phyloP scores from a whole-genome alignment of 2,329 filamentous ascomycete species.

The Penicillium sumatraense region DNA sequence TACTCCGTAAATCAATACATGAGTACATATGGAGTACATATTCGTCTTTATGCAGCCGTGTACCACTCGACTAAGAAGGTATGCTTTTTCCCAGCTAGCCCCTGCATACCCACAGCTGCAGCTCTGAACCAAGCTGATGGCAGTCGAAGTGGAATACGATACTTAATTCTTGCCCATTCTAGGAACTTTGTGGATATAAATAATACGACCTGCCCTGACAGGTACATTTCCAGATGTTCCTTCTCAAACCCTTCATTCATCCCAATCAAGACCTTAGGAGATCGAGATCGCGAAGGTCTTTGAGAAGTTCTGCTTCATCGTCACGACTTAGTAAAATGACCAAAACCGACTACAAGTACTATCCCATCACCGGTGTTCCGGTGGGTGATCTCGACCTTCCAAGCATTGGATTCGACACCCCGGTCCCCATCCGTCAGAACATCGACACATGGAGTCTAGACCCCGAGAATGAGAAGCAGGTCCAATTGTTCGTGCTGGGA shows the following conservation, averaged over 20 bases:
- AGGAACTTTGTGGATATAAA: not conserved
- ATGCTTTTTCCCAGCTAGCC: not conserved
- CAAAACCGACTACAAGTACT: constrained; percentile 1
- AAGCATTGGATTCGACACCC: not conserved
- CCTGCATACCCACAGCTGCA: not conserved
- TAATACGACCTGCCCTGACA: not conserved
- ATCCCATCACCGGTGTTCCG: constrained; percentile 3
- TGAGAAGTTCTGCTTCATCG: not conserved
- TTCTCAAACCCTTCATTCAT: constrained; percentile 3
- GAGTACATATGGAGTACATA: too few species aligned
- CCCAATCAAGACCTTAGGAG: not conserved
- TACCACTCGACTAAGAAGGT: not conserved
- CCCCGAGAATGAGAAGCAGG: constrained; percentile 16
- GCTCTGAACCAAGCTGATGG: not conserved
- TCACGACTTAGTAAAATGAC: not conserved
- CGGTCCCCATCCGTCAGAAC: constrained; percentile 16
- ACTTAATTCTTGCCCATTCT: not conserved
- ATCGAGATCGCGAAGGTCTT: not conserved
- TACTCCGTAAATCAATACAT: too few species aligned
- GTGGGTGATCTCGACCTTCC: not conserved
- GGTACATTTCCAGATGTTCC: not conserved
- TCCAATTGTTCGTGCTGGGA: constrained; percentile 19
- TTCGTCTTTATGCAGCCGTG: not conserved
- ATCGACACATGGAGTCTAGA: constrained; percentile 21
- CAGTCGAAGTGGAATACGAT: not conserved